Evolutionary conservation across 345 rosid species (phyloP).

Genomic region (Clarkia xantiana): DNA sequence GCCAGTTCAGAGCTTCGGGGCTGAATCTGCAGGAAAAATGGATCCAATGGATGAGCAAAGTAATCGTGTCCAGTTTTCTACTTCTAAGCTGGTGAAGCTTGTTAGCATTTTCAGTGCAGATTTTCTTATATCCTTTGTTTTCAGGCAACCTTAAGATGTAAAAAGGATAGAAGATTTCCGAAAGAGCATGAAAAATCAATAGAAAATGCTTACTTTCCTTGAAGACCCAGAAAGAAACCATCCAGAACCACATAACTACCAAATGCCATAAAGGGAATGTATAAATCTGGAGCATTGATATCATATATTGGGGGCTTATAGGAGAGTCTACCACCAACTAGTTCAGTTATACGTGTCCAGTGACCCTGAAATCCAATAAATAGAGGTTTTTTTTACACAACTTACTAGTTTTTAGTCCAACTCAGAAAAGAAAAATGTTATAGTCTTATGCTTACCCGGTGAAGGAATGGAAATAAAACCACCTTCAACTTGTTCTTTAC

Average conservation of each 20-base stretch:
- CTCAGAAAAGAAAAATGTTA: background rate
- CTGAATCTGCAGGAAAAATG: too few relatives aligned
- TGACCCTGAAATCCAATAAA: slow-evolving; percentile 43
- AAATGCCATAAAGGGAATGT: slow-evolving; percentile 97
- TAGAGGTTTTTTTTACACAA: background rate
- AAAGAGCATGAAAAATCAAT: background rate
- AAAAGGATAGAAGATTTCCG: background rate
- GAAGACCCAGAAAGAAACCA: slow-evolving; percentile 67
- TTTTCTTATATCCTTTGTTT: background rate
- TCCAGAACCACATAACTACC: slow-evolving; percentile 82
- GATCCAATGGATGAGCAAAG: too few relatives aligned
- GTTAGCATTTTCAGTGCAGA: too few relatives aligned
- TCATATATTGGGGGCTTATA: slow-evolving; percentile 88
- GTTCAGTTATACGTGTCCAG: slow-evolving; percentile 89
- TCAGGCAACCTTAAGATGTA: background rate
- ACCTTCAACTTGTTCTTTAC: slow-evolving; percentile 97
- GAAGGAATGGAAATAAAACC: too few relatives aligned
- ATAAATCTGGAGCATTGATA: slow-evolving; percentile 90
- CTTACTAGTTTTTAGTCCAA: too few relatives aligned
- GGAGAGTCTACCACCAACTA: slow-evolving; percentile 93
- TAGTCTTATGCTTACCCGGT: slow-evolving; percentile 45
- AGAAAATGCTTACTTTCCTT: slow-evolving; percentile 55
- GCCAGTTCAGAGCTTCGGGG: slow-evolving; percentile 89
- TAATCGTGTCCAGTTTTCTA: too few relatives aligned
- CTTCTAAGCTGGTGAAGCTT: too few relatives aligned